Conservation (phyloP, 768 basidiomycete genomes). For the Kwoniella heveanensis region DNA sequence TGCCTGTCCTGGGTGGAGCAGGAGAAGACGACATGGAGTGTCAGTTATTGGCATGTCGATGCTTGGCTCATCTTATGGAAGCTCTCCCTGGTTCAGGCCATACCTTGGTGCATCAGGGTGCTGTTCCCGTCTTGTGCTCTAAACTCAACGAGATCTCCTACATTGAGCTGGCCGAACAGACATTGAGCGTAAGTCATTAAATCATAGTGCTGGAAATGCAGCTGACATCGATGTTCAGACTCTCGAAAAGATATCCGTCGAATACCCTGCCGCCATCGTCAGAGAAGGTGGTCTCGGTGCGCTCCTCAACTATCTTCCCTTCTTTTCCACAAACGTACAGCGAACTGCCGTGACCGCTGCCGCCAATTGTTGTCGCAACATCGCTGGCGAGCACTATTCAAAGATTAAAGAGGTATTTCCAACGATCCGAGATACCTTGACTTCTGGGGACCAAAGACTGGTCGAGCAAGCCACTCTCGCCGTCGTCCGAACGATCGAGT, state of each 20-base stretch:
- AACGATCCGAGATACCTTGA: slow-evolving; percentile 86
- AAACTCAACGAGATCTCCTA: slow-evolving; percentile 96
- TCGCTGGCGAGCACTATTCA: slow-evolving; percentile 81
- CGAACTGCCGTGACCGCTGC: slow-evolving; percentile 95
- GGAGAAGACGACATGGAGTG: slow-evolving; percentile 65
- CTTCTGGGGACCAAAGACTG: slow-evolving; percentile 91
- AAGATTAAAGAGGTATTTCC: slow-evolving; percentile 83
- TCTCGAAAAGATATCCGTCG: slow-evolving; percentile 88
- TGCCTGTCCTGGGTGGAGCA: slow-evolving; percentile 58
- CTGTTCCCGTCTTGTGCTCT: slow-evolving; percentile 94
- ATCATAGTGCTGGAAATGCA: not conserved
- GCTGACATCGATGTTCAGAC: slow-evolving; percentile 64
- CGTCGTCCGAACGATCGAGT: slow-evolving; percentile 90
- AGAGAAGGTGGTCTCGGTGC: slow-evolving; percentile 93
- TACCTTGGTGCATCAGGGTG: slow-evolving; percentile 96
- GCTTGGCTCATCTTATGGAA: slow-evolving; percentile 97
- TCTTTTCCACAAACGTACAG: slow-evolving; percentile 97
- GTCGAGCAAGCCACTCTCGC: slow-evolving; percentile 95
- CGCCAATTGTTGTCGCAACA: slow-evolving; percentile 92
- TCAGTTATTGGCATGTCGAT: slow-evolving; percentile 92
- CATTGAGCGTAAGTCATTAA: slow-evolving; percentile 77
- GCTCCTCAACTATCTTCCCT: slow-evolving; percentile 92
- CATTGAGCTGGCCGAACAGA: slow-evolving; percentile 98
- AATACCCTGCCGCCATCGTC: slow-evolving; percentile 92
- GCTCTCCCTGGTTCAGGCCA: slow-evolving; percentile 97